Evolutionary conservation across 2,329 filamentous ascomycete genomes (phyloP).

Genomic region (Aureobasidium leucospermi): DNA sequence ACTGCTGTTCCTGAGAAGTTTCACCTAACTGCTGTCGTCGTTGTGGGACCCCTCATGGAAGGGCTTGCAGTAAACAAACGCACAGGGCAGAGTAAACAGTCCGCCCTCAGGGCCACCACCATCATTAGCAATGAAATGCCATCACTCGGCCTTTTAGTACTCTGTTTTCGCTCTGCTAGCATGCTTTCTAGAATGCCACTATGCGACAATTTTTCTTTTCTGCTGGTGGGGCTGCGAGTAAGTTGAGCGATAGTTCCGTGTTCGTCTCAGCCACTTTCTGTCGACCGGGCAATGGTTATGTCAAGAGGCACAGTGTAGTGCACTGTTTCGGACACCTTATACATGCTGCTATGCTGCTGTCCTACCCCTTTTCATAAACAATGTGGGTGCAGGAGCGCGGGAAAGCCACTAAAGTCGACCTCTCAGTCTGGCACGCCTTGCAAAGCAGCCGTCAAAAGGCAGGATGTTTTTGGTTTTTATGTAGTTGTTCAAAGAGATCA

Average conservation of each 20-base stretch:
- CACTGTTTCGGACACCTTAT: background rate
- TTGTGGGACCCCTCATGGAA: slow-evolving; percentile 1
- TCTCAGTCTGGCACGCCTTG: no score
- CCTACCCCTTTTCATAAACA: no score
- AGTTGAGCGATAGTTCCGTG: background rate
- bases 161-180: background rate
- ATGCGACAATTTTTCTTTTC: slow-evolving; percentile 4
- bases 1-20: background rate
- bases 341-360: background rate
- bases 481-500: no score
- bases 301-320: background rate
- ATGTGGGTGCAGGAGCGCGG: no score
- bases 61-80: slow-evolving; percentile 1
- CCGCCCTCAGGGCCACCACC: slow-evolving; percentile 2
- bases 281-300: background rate
- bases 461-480: no score
- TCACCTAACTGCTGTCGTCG: background rate
- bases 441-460: no score
- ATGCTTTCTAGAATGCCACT: background rate
- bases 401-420: no score
- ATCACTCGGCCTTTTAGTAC: background rate
- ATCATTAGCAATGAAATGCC: background rate
- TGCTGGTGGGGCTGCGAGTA: background rate
- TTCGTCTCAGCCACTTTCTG: slow-evolving; percentile 5
- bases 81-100: slow-evolving; percentile 7